Conservation (phyloP, 148 eudicot genomes). For the Rhododendron kiyosumense region DNA sequence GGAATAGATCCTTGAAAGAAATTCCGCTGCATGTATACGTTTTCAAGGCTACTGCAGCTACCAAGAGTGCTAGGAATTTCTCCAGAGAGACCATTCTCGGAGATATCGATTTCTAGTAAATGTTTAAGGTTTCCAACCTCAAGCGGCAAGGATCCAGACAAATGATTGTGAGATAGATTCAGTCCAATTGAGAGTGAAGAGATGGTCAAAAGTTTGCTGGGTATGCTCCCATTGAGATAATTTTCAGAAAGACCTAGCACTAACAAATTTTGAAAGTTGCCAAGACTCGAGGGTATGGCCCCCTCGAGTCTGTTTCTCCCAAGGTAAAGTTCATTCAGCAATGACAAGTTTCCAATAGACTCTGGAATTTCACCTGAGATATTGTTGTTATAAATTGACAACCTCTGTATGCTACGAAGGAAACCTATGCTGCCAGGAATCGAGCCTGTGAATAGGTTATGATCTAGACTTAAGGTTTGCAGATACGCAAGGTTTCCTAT, state of each 20-base stretch:
- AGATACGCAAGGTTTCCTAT: not conserved
- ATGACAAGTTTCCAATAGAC: conserved; percentile 12
- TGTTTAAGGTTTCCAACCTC: not conserved
- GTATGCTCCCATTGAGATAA: conserved; percentile 8
- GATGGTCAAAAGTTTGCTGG: not conserved
- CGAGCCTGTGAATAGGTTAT: conserved; percentile 2
- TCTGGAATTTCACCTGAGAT: conserved; percentile 9
- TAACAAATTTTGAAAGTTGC: not conserved
- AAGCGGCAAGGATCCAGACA: not conserved
- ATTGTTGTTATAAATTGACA: not conserved
- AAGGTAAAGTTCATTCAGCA: not conserved
- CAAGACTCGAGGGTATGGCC: conserved; percentile 1
- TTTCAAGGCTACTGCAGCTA: conserved; percentile 3
- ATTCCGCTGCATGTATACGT: conserved; percentile 1
- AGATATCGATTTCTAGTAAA: not conserved
- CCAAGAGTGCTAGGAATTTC: conserved; percentile 9
- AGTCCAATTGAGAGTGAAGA: not conserved
- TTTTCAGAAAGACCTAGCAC: not conserved
- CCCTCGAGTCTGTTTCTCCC: not conserved
- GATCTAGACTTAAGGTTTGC: not conserved
- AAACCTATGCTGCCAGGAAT: not conserved
- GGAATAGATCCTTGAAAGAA: conserved; percentile 6
- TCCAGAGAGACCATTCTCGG: not conserved
- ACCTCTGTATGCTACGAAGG: not conserved
- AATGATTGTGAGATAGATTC: not conserved